Evolutionary conservation across 1,284 basidiomycete genomes (phyloP).

Genomic region (Apiotrichum veenhuisii): DNA sequence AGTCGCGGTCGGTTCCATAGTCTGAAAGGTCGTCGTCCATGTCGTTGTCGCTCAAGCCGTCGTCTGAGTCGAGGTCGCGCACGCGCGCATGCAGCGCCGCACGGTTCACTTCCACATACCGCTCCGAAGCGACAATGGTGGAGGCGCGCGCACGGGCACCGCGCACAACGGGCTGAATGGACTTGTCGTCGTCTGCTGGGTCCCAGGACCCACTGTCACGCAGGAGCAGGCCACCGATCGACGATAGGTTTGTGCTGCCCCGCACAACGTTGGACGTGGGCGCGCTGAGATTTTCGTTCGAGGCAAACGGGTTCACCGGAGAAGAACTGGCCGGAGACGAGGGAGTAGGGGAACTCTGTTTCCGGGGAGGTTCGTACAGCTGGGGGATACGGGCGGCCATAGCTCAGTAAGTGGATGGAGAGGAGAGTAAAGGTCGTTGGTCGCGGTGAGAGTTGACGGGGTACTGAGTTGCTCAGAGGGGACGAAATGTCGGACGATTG

Average conservation of each 20-base stretch:
- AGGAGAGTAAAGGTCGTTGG: neutral
- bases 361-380: constrained; percentile 5
- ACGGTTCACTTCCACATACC: neutral
- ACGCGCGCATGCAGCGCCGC: constrained; percentile 11
- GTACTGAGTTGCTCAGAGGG: too few species aligned
- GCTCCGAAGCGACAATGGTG: neutral
- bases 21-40: neutral
- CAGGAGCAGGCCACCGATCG: constrained; percentile 19
- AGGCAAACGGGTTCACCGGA: constrained; percentile 9
- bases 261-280: constrained; percentile 1
- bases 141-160: neutral
- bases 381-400: constrained; percentile 17
- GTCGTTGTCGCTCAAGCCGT: neutral
- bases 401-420: neutral
- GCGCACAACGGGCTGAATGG: neutral
- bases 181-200: neutral
- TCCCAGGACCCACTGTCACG: neutral
- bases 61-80: neutral
- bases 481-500: too few species aligned
- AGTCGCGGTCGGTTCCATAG: neutral
- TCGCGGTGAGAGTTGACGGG: too few species aligned
- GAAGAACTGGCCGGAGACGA: neutral
- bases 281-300: neutral
- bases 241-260: constrained; percentile 12
- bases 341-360: neutral